Evolutionary conservation across 1,139 yeast genomes (phyloP).

Genomic region (Blastobotrys capitulatus): DNA sequence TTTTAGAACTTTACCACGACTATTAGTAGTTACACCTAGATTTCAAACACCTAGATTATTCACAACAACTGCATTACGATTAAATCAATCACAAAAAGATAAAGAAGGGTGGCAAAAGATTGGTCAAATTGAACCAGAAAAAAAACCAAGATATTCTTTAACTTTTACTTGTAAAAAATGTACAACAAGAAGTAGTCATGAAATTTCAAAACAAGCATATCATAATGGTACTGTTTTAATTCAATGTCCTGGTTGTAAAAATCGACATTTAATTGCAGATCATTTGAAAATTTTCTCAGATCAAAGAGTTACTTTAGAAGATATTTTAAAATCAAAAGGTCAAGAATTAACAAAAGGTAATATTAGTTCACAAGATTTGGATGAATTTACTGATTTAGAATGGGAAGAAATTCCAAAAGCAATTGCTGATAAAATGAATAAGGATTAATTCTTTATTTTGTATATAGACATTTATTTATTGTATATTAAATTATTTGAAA

Average conservation of each 20-base stretch:
- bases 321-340: conserved; percentile 71
- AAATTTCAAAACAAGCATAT: conserved; percentile 88
- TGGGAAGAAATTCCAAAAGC: conserved; percentile 22
- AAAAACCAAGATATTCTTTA: conserved; percentile 71
- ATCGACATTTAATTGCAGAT: conserved; percentile 88
- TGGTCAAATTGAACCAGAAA: conserved; percentile 18
- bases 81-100: neutral
- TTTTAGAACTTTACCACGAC: neutral
- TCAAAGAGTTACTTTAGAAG: conserved; percentile 66
- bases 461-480: neutral
- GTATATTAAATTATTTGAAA: neutral
- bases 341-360: conserved; percentile 54
- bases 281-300: conserved; percentile 83
- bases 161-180: conserved; percentile 94
- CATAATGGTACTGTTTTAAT: conserved; percentile 80
- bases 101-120: conserved; percentile 12
- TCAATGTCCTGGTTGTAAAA: conserved; percentile 88
- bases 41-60: neutral
- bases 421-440: conserved; percentile 15
- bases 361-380: conserved; percentile 17
- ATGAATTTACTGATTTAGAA: conserved; percentile 17
- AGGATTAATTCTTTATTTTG: neutral
- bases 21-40: neutral
- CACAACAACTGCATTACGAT: neutral
- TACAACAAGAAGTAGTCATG: conserved; percentile 75